Evolutionary conservation across 345 rosid genomes (phyloP).

Genomic region (Melastoma malabathricum): DNA sequence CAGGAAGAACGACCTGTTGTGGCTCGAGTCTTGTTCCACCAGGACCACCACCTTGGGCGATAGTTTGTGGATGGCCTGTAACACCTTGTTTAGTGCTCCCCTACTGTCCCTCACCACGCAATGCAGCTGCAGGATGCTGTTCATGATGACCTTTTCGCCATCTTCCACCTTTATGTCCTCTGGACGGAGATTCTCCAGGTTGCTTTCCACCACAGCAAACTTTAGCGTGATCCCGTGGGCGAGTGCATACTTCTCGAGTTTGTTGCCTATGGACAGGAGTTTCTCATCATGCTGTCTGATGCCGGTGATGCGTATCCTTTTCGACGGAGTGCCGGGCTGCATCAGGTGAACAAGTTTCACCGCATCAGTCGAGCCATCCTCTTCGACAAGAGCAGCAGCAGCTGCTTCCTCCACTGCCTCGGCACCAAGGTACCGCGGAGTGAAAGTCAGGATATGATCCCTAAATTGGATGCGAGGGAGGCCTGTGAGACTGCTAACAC

Average conservation of each 20-base stretch:
- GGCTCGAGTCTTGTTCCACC: slow-evolving; percentile 55
- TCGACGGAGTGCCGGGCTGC: slow-evolving; percentile 21
- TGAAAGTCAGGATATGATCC: slow-evolving; percentile 33
- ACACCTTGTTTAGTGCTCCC: slow-evolving; percentile 44
- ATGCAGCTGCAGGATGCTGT: slow-evolving; percentile 52
- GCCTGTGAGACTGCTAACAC: slow-evolving; percentile 20
- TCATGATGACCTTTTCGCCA: slow-evolving; percentile 37
- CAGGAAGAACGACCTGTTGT: slow-evolving; percentile 51
- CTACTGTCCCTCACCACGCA: slow-evolving; percentile 54
- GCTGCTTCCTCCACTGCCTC: slow-evolving; percentile 43
- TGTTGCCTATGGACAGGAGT: slow-evolving; percentile 25
- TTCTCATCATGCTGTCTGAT: slow-evolving; percentile 26
- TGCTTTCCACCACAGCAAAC: slow-evolving; percentile 35
- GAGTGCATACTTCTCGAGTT: slow-evolving; percentile 25
- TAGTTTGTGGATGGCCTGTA: slow-evolving; percentile 36
- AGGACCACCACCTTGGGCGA: slow-evolving; percentile 35
- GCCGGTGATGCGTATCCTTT: slow-evolving; percentile 33
- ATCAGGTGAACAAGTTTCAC: slow-evolving; percentile 47
- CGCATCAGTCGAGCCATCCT: slow-evolving; percentile 25
- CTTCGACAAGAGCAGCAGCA: slow-evolving; percentile 11
- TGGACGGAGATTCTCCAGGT: slow-evolving; percentile 28
- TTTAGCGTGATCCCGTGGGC: slow-evolving; percentile 22
- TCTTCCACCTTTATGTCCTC: slow-evolving; percentile 24
- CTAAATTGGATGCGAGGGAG: slow-evolving; percentile 22
- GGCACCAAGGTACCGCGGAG: slow-evolving; percentile 22